These are phyloP conservation scores for Candida sphagnicola DNA, from an alignment of 805 yeast genomes.

Conservation along the genomic window DNA sequence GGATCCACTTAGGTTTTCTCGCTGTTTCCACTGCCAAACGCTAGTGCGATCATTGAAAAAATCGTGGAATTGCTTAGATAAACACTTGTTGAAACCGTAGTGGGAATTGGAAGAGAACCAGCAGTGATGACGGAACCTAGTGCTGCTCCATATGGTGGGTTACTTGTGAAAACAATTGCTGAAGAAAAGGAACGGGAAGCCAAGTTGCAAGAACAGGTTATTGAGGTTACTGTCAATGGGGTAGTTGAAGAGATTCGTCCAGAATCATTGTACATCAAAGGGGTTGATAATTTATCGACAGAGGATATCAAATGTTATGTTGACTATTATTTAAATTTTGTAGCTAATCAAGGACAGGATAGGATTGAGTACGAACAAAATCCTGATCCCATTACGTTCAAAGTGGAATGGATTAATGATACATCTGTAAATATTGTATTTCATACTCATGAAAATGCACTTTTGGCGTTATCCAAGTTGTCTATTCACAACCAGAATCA, in stretches of 20 bases:
- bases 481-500: background rate
- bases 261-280: constrained; percentile 48
- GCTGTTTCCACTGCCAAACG: no score
- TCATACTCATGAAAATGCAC: constrained; percentile 38
- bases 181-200: constrained; percentile 32
- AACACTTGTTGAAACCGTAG: background rate
- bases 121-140: constrained; percentile 19
- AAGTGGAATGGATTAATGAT: constrained; percentile 67
- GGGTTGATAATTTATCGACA: constrained; percentile 64
- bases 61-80: background rate
- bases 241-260: constrained; percentile 34
- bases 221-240: constrained; percentile 30
- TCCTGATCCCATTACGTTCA: constrained; percentile 34
- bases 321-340: constrained; percentile 42
- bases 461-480: constrained; percentile 31
- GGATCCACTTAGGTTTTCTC: no score
- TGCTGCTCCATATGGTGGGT: constrained; percentile 41
- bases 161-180: constrained; percentile 35
- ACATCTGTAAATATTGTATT: constrained; percentile 54
- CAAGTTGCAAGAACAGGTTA: constrained; percentile 26
- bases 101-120: background rate
- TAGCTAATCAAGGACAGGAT: constrained; percentile 11
- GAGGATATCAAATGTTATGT: constrained; percentile 54
- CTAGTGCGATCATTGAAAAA: constrained; percentile 1
- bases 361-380: constrained; percentile 16